phyloP scores from a whole-genome alignment of 1,284 basidiomycete genomes.

The Pholiota adiposa region DNA sequence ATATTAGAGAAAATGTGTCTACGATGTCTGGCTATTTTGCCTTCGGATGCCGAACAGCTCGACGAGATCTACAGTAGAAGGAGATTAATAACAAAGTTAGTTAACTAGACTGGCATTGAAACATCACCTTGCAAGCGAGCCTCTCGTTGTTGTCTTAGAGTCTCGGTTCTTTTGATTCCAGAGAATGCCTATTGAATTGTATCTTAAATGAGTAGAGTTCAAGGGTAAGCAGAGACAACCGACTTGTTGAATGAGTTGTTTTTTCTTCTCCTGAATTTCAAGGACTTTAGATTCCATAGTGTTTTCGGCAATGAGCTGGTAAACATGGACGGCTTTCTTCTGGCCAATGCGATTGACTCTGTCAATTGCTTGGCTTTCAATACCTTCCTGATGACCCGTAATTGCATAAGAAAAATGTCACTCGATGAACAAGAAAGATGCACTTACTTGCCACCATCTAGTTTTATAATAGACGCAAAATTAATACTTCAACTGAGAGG shows the following conservation, averaged over 20 bases:
- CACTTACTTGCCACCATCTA: slow-evolving; percentile 72
- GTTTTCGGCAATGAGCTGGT: slow-evolving; percentile 86
- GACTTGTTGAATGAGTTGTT: slow-evolving; percentile 72
- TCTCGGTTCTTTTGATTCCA: slow-evolving; percentile 73
- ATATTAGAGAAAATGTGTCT: neutral
- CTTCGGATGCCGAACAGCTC: slow-evolving; percentile 58
- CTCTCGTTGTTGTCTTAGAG: slow-evolving; percentile 71
- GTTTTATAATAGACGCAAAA: neutral
- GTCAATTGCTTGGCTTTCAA: slow-evolving; percentile 90
- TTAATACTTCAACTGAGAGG: neutral
- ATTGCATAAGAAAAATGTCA: neutral
- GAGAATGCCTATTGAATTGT: slow-evolving; percentile 66
- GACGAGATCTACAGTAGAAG: slow-evolving; percentile 29
- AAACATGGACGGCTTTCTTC: slow-evolving; percentile 80
- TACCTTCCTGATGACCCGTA: slow-evolving; percentile 65
- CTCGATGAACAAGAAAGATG: neutral
- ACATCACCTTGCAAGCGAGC: slow-evolving; percentile 70
- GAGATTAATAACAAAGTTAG: neutral
- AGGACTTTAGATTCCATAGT: slow-evolving; percentile 87
- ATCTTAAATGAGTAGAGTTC: neutral
- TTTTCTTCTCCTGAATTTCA: slow-evolving; percentile 85
- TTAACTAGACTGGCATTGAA: neutral
- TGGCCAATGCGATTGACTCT: slow-evolving; percentile 77
- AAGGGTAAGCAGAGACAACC: slow-evolving; percentile 10
- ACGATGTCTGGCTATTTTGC: slow-evolving; percentile 20